Evolutionary conservation across 2,329 filamentous ascomycete species (phyloP), one percentile per base, ranked within the genome.

Genomic region (Pseudocercospora pini-densiflorae): DNA sequence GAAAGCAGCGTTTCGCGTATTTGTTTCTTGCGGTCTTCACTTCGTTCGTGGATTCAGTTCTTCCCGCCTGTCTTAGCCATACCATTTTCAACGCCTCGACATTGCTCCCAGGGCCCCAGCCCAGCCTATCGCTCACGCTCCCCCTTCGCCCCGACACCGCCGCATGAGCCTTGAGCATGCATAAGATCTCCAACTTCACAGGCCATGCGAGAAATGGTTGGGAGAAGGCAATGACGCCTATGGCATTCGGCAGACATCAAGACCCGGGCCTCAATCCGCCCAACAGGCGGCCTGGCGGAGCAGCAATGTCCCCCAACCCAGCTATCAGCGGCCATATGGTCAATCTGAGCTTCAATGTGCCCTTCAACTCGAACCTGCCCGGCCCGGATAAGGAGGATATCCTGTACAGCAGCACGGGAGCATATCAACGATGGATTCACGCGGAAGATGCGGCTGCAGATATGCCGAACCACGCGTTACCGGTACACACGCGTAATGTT

Each of bases 261-360:
- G 40, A 82, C 87, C 85, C 66, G 81, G 86, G 75, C 85, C 85
- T 73, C 85, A 86, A 77, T 71, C 80, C 36, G 67, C 67, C 53
- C 72, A 72, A 58, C 67, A 69, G 53, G 43, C 61, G 55, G 53
- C 43, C 61, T 45, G 21, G 60, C 83, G 82, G 21, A 82, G 76
- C 61, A 73, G 70, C 76, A 23, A 78, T 87, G 73, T 72, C 72
- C 63, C 77, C 75, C 36, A 80, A 89, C 74, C 89, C 91, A 71
- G 88, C 90, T 65, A 85, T 90, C 69, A 86, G 90, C 77, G 91
- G 94, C 78, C 85, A 90, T 61, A 89, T 89, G 71, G 92, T 98
- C 80, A 93, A 96, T 80, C 90, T 97, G 79, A 94, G 93, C 71
- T 98, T 99, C 89, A 98, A 97, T 78, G 91, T 99, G 58, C 95